phyloP scores from a whole-genome alignment of 2,329 filamentous ascomycete species.

The Paraphaeosphaeria minitans region DNA sequence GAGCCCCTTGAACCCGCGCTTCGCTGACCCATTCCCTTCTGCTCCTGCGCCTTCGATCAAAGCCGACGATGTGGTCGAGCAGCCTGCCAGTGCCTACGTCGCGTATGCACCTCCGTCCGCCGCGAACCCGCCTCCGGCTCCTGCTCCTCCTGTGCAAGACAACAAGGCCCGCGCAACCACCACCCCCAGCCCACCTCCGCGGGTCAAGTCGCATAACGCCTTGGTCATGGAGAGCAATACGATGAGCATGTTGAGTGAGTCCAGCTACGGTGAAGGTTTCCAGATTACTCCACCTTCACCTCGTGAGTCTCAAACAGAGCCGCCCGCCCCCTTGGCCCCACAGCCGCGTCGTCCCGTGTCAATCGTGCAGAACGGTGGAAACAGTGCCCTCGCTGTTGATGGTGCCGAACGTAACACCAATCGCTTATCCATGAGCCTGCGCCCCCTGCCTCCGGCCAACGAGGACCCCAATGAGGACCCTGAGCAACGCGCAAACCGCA shows the following conservation, averaged over 20 bases:
- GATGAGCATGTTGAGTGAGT: slow-evolving; percentile 54
- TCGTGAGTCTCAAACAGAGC: slow-evolving; percentile 19
- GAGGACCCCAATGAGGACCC: slow-evolving; percentile 82
- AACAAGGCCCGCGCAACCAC: slow-evolving; percentile 32
- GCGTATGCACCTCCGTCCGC: slow-evolving; percentile 41
- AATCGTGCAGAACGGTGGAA: neutral
- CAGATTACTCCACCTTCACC: slow-evolving; percentile 54
- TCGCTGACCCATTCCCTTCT: slow-evolving; percentile 20
- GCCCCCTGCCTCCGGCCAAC: slow-evolving; percentile 78
- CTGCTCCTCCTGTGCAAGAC: slow-evolving; percentile 27
- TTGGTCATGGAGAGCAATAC: slow-evolving; percentile 40
- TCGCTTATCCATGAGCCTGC: slow-evolving; percentile 66
- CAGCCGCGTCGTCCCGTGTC: slow-evolving; percentile 33
- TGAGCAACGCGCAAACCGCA: slow-evolving; percentile 92
- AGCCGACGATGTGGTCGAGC: slow-evolving; percentile 1
- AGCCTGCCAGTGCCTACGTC: slow-evolving; percentile 36
- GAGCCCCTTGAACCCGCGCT: slow-evolving; percentile 39
- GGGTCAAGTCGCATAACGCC: slow-evolving; percentile 45
- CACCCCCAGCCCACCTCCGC: slow-evolving; percentile 26
- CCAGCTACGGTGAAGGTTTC: slow-evolving; percentile 61
- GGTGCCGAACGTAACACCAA: slow-evolving; percentile 48
- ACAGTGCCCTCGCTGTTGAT: slow-evolving; percentile 35
- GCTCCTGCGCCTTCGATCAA: slow-evolving; percentile 17
- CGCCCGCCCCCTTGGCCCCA: slow-evolving; percentile 32
- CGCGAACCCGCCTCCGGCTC: slow-evolving; percentile 20